Conservation (phyloP, 108 stramenopile species). For the Stephanodiscus minutulus region DNA sequence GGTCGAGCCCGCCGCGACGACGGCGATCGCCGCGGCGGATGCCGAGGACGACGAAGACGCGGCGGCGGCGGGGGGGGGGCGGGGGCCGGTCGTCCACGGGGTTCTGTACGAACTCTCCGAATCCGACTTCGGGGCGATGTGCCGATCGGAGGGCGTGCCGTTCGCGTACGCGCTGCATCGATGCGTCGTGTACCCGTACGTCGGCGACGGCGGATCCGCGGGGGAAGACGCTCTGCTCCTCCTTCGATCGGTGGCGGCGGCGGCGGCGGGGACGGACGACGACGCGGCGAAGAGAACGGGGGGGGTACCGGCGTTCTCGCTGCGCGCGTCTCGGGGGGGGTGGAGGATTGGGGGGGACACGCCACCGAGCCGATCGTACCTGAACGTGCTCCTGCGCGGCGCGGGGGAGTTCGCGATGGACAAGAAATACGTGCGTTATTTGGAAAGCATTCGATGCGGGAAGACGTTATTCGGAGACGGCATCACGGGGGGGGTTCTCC, state of each 20-base stretch:
- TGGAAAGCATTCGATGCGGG: conserved; percentile 42
- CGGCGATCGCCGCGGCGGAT: neutral
- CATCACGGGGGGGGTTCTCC: conserved; percentile 42
- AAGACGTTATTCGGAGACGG: conserved; percentile 44
- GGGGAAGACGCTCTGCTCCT: conserved; percentile 20
- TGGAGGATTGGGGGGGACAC: conserved; percentile 28
- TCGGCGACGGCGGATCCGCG: conserved; percentile 54
- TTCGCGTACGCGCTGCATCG: conserved; percentile 65
- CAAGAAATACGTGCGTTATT: conserved; percentile 48
- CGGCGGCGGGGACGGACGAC: conserved; percentile 1
- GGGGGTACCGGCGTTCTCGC: conserved; percentile 57
- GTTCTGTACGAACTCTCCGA: conserved; percentile 70
- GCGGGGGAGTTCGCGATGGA: conserved; percentile 68
- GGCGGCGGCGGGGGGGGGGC: neutral
- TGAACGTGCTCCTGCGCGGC: conserved; percentile 65
- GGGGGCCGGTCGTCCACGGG: conserved; percentile 63
- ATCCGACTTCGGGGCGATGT: conserved; percentile 64
- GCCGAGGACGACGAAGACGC: neutral
- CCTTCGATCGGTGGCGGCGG: conserved; percentile 9
- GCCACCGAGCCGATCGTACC: conserved; percentile 67
- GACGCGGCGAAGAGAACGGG: too few relatives aligned
- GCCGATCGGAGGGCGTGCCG: conserved; percentile 76
- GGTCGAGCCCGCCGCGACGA: conserved; percentile 39
- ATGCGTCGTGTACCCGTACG: conserved; percentile 63
- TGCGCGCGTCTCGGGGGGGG: conserved; percentile 36